Base-by-base conservation (phyloP, 306 rosid genomes). In the Cucurbita pepo region DNA sequence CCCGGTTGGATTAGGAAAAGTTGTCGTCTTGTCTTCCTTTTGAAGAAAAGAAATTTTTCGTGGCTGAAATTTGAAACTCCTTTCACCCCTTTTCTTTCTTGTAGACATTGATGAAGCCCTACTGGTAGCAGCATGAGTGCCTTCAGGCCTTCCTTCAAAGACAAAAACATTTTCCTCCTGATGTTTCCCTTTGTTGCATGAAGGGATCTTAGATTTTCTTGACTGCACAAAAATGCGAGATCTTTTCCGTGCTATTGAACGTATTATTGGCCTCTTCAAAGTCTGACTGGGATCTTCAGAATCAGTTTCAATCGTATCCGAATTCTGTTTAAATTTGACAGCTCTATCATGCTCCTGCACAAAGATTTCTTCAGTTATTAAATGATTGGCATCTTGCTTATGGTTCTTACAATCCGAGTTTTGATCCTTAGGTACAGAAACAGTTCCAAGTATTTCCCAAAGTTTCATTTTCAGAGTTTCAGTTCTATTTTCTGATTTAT, bases 261-360 rank as follows among this genome's bases (percentile, higher is more conserved):
- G 87, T 78, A 97, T 85, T 75, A 81, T 81, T 55, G 99, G 97
- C 66, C 91, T 86, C 82, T 69, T 78, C 45, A n/a, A 48, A 74
- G 80, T 36, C 48, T 75, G 80, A 69, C 76, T 83, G 37, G 85
- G 79, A 83, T 81, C 80, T 85, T 94, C 95, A 61, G 97, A 91
- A 80, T 89, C 97, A 50, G 92, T 85, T 86, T 91, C 99, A 77
- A 91, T 91, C 16, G 92, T 79, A 79, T 94, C 97, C 0, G 99
- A 94, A 77, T 81, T 86, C 62, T 89, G 92, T 72, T 76, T 85
- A 47, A 72, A 48, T 77, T 78, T 81, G 73, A 77, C 82, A 61
- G 75, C 80, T 57, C 58, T 64, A 53, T 70, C 79, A 76, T 72
- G 87, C 75, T 77, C 76, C 72, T 76, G 83, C 69, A 74, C 81